Base-by-base conservation (phyloP, 2,329 filamentous ascomycete species). In the Fusarium lateritium region DNA sequence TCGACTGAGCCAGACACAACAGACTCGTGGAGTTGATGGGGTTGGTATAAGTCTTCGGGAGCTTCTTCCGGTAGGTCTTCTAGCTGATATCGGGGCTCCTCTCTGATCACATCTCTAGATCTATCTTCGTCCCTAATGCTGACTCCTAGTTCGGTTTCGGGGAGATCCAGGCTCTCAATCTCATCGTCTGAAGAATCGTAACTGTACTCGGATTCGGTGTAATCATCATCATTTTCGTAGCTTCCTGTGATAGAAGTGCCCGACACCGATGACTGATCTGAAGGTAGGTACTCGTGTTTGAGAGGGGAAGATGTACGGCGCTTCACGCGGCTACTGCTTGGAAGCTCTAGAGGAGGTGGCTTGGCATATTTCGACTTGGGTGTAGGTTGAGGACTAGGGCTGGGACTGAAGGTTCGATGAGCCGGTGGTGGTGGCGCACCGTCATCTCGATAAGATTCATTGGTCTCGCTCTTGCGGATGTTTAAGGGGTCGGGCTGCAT, bases 261-360 rank as follows among this genome's bases (percentile, higher is more conserved):
- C 8, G 88, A 88, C 42, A 88, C 82, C 1, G 88, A 90, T 0
- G 87, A 89, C 47, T 84, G 79, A 51, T 90, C 88, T 2, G 96
- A 98, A 15, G 95, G 95, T 67, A 94, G 91, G 74, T 98, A 99
- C 80, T 99, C 95, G 76, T 98, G 95, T 82, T 99, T 99, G 50
- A 99, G 84, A 1, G 96, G 96, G 2, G 96, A 99, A 0, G 96
- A 98, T 2, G 90, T 92, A 19, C 94, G 89, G 44, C 94, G 89
- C 75, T 91, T 88, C 22, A 88, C 69, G 78, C 78, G 84, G 68
- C 73, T 75, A 33, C 77, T 78, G 70, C 73, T 78, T 73, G 76
- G 80, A 76, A 72, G 78, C 72, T 82, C 90, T 75, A 75, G 83
- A 76, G 78, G 89, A 70, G 78, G 89, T 70, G 77, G 84, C 62